Evolutionary conservation across 148 eudicot species (phyloP).

Genomic region (Cornus florida): DNA sequence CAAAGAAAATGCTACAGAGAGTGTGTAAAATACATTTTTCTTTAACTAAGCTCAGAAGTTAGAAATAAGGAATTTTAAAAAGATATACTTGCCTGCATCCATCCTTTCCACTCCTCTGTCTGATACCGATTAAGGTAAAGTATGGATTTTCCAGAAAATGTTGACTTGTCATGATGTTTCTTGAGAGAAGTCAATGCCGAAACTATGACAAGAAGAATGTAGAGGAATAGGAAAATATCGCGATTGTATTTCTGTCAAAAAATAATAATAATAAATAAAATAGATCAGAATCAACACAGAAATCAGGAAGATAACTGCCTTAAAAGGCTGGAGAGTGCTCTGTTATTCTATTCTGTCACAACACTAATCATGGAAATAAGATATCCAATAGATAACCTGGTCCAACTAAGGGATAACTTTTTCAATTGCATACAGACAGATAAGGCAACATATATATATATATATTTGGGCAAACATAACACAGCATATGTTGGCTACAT

Average conservation of each 20-base stretch:
- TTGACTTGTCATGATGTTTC: slow-evolving; percentile 86
- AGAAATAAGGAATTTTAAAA: not conserved
- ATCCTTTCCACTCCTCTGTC: slow-evolving; percentile 98
- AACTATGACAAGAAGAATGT: slow-evolving; percentile 67
- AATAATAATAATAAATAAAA: slow-evolving; percentile 4
- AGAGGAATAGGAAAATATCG: slow-evolving; percentile 81
- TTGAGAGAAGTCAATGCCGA: slow-evolving; percentile 80
- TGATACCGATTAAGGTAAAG: slow-evolving; percentile 91
- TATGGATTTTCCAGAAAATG: slow-evolving; percentile 77
- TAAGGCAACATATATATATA: no score
- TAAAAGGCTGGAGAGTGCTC: no score
- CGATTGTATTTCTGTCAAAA: slow-evolving; percentile 83
- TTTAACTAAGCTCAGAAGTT: not conserved
- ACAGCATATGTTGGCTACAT: not conserved
- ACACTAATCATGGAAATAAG: no score
- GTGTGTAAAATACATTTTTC: not conserved
- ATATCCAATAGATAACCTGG: not conserved
- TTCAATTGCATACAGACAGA: not conserved
- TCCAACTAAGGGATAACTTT: not conserved
- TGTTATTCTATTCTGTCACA: no score
- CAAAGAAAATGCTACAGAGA: not conserved
- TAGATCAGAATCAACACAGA: not conserved
- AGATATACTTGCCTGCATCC: slow-evolving; percentile 88
- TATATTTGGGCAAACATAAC: no score
- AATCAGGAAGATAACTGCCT: no score